Evolutionary conservation across 2,329 filamentous ascomycete species (phyloP), one percentile per base, ranked within the genome.

Genomic region (Phialophora macrospora): DNA sequence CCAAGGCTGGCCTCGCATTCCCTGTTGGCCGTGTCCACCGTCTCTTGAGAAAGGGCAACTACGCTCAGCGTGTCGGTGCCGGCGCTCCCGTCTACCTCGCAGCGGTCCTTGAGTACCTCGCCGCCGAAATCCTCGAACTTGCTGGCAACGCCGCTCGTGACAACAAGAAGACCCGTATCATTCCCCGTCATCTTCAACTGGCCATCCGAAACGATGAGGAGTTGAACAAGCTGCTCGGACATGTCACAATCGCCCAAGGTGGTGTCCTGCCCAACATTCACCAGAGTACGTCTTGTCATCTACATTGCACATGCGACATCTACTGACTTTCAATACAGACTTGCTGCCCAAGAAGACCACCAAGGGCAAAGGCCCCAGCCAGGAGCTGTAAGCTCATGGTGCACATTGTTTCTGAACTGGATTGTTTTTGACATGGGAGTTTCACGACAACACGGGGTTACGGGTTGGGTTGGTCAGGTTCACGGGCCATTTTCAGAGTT

Each of bases 161-260:
- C 85, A 97, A 98, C 90, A 99, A 99, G 92, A 98, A 98, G 91
- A 99, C 94, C 72, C 93, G 95, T 90, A 99, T 99, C 85, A 99
- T 98, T 69, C 95, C 95, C 72, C 93, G 95, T 82, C 95, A 99
- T 83, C 88, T 99, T 55, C 95, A 99, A 86, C 92, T 99, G 75
- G 95, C 95, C 83, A 99, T 99, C 85, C 90, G 95, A 78, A 97
- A 97, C 85, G 94, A 98, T 82, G 94, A 98, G 88, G 95, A 99
- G 84, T 82, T 98, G 91, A 97, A 98, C 91, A 98, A 97, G 88
- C 90, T 96, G 70, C 87, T 97, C 72, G 93, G 93, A 65, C 92
- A 96, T 80, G 93, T 97, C 82, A 97, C 93, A 79, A 97, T 97
- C 76, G 93, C 93, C 80, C 93, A 97, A 84, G 93, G 92, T 85